Percentiles rank a stretch among this genome's conserved stretches.
Evolutionary conservation across 495 filamentous ascomycete species (phyloP).

Genomic region (Hyaloscypha hepaticicola): DNA sequence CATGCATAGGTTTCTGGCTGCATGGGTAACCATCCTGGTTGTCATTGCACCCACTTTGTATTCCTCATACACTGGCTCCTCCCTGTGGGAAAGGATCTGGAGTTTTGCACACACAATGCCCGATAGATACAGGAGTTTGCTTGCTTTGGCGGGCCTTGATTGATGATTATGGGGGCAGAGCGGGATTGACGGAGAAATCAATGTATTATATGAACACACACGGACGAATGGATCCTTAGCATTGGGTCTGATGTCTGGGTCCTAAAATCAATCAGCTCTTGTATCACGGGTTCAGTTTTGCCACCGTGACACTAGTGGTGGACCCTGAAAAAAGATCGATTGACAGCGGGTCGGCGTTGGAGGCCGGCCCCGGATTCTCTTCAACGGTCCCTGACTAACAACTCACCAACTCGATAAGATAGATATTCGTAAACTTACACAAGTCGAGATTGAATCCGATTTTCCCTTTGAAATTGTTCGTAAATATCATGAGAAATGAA

Average conservation of each 20-base stretch:
- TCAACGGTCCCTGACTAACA: too few species aligned
- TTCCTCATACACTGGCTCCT: constrained; percentile 6
- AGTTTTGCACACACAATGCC: not conserved
- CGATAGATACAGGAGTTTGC: not conserved
- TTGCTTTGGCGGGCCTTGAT: not conserved
- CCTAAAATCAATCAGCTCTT: not conserved
- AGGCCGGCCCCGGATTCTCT: not conserved
- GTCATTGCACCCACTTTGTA: constrained; percentile 24
- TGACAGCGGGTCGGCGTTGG: not conserved
- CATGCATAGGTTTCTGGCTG: constrained; percentile 20
- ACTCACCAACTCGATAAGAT: too few species aligned
- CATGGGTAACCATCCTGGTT: constrained; percentile 17
- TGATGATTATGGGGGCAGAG: not conserved
- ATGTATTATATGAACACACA: constrained; percentile 13
- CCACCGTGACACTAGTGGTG: not conserved
- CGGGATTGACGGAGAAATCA: not conserved
- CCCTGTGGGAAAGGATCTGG: not conserved
- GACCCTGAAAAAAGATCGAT: not conserved
- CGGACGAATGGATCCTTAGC: not conserved
- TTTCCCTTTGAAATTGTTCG: too few species aligned
- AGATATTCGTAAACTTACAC: too few species aligned
- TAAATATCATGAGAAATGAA: too few species aligned
- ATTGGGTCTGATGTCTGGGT: not conserved
- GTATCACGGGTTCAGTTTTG: not conserved
- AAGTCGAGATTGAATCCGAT: too few species aligned